Conservation (phyloP, 2,329 filamentous ascomycete genomes). For the Chaetomium sp. region DNA sequence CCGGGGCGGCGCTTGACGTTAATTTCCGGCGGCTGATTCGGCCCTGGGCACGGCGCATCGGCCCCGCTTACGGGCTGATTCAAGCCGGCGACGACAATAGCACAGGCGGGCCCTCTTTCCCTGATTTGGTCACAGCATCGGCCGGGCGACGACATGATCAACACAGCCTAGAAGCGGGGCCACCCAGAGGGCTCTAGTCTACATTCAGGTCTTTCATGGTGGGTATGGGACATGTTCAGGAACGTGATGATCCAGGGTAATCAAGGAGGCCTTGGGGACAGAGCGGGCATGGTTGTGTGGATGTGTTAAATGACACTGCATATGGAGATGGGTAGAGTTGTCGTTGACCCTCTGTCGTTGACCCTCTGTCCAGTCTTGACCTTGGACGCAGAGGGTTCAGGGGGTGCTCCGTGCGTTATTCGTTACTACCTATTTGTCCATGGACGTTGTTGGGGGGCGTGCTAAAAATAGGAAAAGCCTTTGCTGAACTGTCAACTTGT, state of each 20-base stretch:
- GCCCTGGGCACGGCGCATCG: not conserved
- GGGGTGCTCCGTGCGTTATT: not conserved
- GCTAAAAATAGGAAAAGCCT: not conserved
- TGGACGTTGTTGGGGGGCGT: not conserved
- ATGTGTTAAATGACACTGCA: too few relatives aligned
- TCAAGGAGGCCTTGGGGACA: not conserved
- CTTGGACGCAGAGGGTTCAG: not conserved
- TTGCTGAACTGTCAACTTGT: not conserved
- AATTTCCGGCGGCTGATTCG: constrained; percentile 13
- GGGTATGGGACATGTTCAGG: not conserved
- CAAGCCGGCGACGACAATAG: not conserved
- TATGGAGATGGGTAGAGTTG: too few relatives aligned
- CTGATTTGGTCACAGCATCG: not conserved
- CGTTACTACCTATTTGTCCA: not conserved
- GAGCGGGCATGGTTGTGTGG: not conserved
- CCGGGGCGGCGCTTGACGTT: constrained; percentile 1
- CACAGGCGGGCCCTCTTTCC: not conserved
- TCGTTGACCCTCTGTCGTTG: too few relatives aligned
- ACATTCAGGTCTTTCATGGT: not conserved
- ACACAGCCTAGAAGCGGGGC: not conserved
- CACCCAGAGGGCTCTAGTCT: not conserved
- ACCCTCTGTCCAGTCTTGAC: not conserved
- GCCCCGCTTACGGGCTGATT: not conserved
- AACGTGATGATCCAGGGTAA: not conserved
- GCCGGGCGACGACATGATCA: not conserved